Evolutionary conservation across 192 early-diverging fungal species (phyloP).

Genomic region (Gamsiella multidivaricata): DNA sequence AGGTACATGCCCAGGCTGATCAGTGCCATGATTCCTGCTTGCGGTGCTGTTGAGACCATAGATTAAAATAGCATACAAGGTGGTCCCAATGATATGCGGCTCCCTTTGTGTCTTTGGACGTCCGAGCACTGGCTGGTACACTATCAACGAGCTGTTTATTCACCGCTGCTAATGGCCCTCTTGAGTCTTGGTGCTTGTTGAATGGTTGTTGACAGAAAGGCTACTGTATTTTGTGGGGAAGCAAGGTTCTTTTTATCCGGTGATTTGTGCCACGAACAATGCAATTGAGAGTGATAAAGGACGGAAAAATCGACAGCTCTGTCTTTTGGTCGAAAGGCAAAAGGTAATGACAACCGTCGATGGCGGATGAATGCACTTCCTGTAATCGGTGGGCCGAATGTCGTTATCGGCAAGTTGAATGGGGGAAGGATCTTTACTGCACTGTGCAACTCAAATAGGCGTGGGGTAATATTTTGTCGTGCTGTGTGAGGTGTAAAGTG

Average conservation of each 20-base stretch:
- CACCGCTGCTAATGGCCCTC: neutral
- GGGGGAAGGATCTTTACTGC: no score
- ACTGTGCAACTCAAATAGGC: no score
- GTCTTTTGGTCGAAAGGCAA: neutral
- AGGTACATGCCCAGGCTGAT: slow-evolving; percentile 23
- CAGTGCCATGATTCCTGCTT: neutral
- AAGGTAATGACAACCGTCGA: neutral
- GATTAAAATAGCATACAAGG: neutral
- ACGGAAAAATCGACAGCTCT: neutral
- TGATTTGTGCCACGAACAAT: slow-evolving; percentile 24
- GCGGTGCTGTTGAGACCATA: neutral
- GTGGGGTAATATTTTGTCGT: no score
- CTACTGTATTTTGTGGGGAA: slow-evolving; percentile 18
- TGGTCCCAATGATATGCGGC: no score
- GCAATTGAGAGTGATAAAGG: neutral
- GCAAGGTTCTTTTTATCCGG: slow-evolving; percentile 5
- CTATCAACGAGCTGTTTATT: neutral
- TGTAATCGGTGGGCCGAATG: no score
- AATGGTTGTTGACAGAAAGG: neutral
- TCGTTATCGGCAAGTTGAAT: no score
- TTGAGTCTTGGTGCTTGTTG: neutral
- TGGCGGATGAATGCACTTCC: neutral
- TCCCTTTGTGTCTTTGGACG: no score
- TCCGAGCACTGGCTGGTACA: no score
- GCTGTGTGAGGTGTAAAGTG: no score